phyloP scores from a whole-genome alignment of 257 asterid species.

The Cordia subcordata region DNA sequence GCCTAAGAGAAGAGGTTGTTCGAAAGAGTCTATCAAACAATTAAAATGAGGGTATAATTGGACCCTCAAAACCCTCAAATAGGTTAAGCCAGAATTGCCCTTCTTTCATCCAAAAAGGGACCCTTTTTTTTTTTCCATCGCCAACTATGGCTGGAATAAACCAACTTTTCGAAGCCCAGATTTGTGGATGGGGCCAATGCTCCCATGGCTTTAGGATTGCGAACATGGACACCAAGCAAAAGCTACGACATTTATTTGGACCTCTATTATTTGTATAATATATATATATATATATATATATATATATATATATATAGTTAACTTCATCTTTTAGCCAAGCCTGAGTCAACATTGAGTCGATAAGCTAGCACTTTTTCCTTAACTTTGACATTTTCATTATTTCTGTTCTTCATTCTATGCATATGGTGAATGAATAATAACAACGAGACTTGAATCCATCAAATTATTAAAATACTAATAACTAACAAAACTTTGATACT shows the following conservation, averaged over 20 bases:
- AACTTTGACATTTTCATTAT: too few relatives aligned
- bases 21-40: background rate
- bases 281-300: too few relatives aligned
- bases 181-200: background rate
- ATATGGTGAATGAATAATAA: too few relatives aligned
- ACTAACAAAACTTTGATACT: too few relatives aligned
- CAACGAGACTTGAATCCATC: too few relatives aligned
- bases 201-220: background rate
- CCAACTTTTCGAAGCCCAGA: background rate
- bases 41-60: background rate
- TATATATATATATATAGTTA: too few relatives aligned
- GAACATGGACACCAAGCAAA: constrained; percentile 6
- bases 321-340: too few relatives aligned
- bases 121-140: background rate
- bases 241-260: background rate
- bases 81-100: background rate
- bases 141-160: background rate
- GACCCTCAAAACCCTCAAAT: background rate
- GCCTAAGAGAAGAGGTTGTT: background rate
- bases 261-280: background rate
- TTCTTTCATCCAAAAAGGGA: background rate
- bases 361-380: too few relatives aligned
- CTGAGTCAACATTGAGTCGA: too few relatives aligned
- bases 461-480: too few relatives aligned
- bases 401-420: too few relatives aligned